phyloP scores from a whole-genome alignment of 441 rosid genomes.

The Isatis lusitanica region DNA sequence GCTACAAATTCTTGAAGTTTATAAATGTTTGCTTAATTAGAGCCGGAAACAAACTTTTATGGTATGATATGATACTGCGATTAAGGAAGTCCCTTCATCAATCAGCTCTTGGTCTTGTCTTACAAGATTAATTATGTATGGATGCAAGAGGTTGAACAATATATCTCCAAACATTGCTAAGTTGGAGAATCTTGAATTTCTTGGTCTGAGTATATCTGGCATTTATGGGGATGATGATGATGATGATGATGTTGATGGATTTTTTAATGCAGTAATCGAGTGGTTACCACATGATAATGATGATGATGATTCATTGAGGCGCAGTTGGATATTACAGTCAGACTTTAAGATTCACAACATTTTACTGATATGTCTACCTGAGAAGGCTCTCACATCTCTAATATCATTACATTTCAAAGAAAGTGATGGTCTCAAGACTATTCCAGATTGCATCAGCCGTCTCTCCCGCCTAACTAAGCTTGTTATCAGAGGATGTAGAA shows the following conservation, averaged over 20 bases:
- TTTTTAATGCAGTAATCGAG: not conserved
- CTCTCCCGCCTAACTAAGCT: not conserved
- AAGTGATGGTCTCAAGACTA: not conserved
- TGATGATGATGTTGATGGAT: not conserved
- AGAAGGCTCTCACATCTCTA: slow-evolving; percentile 26
- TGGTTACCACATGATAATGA: not conserved
- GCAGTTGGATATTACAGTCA: slow-evolving; percentile 9
- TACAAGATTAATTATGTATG: not conserved
- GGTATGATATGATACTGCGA: not conserved
- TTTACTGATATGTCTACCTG: not conserved
- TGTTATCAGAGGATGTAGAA: not conserved
- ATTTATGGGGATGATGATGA: not conserved
- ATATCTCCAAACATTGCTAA: slow-evolving; percentile 16
- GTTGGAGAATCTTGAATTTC: slow-evolving; percentile 9
- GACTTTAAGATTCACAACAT: not conserved
- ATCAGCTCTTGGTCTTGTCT: not conserved
- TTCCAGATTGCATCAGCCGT: slow-evolving; percentile 9
- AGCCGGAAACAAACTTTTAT: no score
- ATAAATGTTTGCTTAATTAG: no score
- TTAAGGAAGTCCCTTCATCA: slow-evolving; percentile 24
- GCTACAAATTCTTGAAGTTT: no score
- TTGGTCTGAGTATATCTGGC: not conserved
- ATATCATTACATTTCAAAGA: not conserved
- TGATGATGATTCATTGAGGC: no score
- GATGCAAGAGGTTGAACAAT: not conserved